Percentiles rank a stretch among this genome's conserved stretches.
phyloP scores from a whole-genome alignment of 495 filamentous ascomycete species.

The Hypoxylon crocopeplum region DNA sequence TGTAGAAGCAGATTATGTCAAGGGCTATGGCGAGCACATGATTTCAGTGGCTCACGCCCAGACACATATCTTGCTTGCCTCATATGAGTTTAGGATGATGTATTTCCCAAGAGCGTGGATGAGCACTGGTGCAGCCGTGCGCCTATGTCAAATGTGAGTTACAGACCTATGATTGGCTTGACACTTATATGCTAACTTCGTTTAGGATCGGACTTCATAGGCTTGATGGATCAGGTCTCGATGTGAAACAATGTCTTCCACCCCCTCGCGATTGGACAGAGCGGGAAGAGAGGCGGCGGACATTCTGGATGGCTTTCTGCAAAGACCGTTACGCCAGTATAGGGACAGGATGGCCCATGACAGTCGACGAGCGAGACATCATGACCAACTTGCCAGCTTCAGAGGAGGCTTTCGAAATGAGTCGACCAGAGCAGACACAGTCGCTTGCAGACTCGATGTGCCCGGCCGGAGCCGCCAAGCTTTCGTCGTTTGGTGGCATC shows the following conservation, averaged over 20 bases:
- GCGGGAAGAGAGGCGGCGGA: slow-evolving; percentile 85
- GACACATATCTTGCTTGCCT: slow-evolving; percentile 77
- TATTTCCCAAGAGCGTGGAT: slow-evolving; percentile 97
- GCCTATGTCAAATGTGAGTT: slow-evolving; percentile 77
- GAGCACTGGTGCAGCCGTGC: slow-evolving; percentile 78
- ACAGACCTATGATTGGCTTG: background rate
- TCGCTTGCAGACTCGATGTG: slow-evolving; percentile 74
- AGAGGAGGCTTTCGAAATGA: slow-evolving; percentile 87
- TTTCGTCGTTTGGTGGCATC: slow-evolving; percentile 83
- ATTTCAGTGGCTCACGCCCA: slow-evolving; percentile 84
- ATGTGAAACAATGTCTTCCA: slow-evolving; percentile 90
- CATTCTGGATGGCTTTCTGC: slow-evolving; percentile 94
- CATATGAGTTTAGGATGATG: slow-evolving; percentile 97
- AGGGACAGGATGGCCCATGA: slow-evolving; percentile 97
- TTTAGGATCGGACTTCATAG: slow-evolving; percentile 83
- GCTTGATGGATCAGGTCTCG: slow-evolving; percentile 81
- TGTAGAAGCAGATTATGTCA: slow-evolving; percentile 87
- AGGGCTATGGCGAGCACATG: slow-evolving; percentile 86
- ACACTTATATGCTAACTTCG: slow-evolving; percentile 11
- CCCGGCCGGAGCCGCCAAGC: slow-evolving; percentile 70
- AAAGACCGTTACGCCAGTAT: slow-evolving; percentile 93
- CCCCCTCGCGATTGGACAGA: slow-evolving; percentile 92
- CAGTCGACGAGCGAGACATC: slow-evolving; percentile 90
- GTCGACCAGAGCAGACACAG: slow-evolving; percentile 72
- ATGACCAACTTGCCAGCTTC: slow-evolving; percentile 82